A percentile compares a stretch with the other conserved stretches of the same genome.
Evolutionary conservation across 441 rosid species (phyloP).

Genomic region (Pelargonium citronellum): DNA sequence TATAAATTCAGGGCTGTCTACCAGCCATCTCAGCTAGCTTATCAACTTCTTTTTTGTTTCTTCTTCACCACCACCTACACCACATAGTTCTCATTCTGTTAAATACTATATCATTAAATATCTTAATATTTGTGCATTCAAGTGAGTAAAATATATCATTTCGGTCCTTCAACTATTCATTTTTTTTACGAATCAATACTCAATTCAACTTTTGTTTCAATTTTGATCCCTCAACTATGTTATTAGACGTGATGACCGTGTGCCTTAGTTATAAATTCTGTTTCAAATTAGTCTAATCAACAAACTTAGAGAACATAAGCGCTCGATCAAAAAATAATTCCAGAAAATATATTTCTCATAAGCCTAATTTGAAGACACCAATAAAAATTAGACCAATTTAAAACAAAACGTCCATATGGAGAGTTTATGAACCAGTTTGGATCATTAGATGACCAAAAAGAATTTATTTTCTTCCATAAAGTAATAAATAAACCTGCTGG

Average conservation of each 20-base stretch:
- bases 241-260: no score
- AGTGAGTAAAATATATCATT: no score
- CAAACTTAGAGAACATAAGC: no score
- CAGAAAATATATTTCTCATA: no score
- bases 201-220: neutral
- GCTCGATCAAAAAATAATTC: no score
- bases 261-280: no score
- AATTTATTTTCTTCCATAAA: neutral
- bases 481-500: neutral
- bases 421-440: no score
- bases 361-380: no score
- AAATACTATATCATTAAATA: neutral
- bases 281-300: no score
- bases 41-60: neutral
- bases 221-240: neutral
- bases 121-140: neutral
- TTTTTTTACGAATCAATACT: no score
- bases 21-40: conserved; percentile 4
- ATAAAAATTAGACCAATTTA: no score
- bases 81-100: neutral
- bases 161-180: neutral
- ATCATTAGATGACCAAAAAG: neutral
- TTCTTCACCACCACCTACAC: neutral
- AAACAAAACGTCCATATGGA: no score
- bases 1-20: conserved; percentile 11